Base-by-base conservation (phyloP, 331 rosid species). In the Telfairia occidentalis region DNA sequence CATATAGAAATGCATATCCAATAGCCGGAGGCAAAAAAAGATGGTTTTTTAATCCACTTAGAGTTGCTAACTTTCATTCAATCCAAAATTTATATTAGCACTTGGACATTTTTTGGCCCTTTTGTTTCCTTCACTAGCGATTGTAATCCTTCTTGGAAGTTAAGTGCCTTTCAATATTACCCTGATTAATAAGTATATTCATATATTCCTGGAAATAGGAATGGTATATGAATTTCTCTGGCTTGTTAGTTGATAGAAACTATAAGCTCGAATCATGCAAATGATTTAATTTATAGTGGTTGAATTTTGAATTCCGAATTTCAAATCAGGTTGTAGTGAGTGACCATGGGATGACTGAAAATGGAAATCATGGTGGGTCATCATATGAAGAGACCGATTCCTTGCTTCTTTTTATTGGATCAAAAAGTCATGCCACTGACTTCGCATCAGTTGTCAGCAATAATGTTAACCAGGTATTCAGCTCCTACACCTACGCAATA, bases 301-400 rank as follows among this genome's bases (percentile, higher is more conserved):
- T 35, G 29, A 30, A n/a, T 64, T 34, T 45, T 64, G 65, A 67
- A 49, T 66, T 78, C 85, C 40, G 65, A 67, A 49, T 66, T 78
- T 86, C 40, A 24, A 48, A 54, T 52, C 71, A 94, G 98, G 87
- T 89, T 70, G 88, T 89, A 32, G 92, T 83, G 71, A 94, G 98
- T 81, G 98, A 94, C 88, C 98, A 94, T 83, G 98, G 98, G 82
- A 94, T 94, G 98, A 89, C 95, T 48, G 92, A 87, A 58, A 91
- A 77, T 79, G 98, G 98, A 80, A 94, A 94, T 78, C 97, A 91
- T 38, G 97, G 97, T 46, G 98, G 98, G 78, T 94, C 97, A 15
- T 89, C 98, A 7, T 84, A 85, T 53, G 96, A 94, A 85, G 98
- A 94, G 86, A 84, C 90, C 1, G 97, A 94, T 77, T 89, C 98